Base-by-base conservation (phyloP, 805 yeast species). In the Wickerhamiella nectarea region DNA sequence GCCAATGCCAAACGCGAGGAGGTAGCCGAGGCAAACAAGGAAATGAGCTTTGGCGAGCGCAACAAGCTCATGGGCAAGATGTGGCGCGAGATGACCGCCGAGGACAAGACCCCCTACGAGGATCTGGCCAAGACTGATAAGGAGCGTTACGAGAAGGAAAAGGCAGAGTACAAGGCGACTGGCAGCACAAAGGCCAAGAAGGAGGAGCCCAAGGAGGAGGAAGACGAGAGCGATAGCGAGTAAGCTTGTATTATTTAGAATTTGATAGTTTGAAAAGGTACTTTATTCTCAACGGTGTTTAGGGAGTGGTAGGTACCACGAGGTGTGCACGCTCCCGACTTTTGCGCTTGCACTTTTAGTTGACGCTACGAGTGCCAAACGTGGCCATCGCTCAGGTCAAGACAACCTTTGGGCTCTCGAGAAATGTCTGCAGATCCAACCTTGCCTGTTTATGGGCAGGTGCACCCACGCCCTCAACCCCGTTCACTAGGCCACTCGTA, bases 1-100 rank as follows among this genome's bases (percentile, higher is more conserved):
- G 97, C 98, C 57, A 86, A 85, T 64, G 96, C 86, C 61, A 82
- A 83, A 75, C 87, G 98, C 74, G 96, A 89, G 67, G 75, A 77
- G 52, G 95, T 91, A 55, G 78, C 94, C 65, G 78, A 89, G 50
- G 97, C 87, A 65, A 85, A 89, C 74, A 96, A 97, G 58, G 95
- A 94, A 63, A 82, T 87, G 56, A 69, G 87, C 35, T 91, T 91
- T 60, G 98, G 69, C 46, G 93, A 86, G 69, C 89, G 91, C 53
- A 97, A 97, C 62, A 85, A 80, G 67, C 65, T 85, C 49, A 76
- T 91, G 59, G 98, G 98, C 65, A 95, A 86, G 66, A 81, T 74
- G 68, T 91, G 98, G 98, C 86, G 85, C 76, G 84, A 87, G 50
- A 72, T 91, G 55, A 69, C 72, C 53, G 78, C 76, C 44, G 87